phyloP scores from a whole-genome alignment of 495 filamentous ascomycete species.

The Podospora fimiseda region DNA sequence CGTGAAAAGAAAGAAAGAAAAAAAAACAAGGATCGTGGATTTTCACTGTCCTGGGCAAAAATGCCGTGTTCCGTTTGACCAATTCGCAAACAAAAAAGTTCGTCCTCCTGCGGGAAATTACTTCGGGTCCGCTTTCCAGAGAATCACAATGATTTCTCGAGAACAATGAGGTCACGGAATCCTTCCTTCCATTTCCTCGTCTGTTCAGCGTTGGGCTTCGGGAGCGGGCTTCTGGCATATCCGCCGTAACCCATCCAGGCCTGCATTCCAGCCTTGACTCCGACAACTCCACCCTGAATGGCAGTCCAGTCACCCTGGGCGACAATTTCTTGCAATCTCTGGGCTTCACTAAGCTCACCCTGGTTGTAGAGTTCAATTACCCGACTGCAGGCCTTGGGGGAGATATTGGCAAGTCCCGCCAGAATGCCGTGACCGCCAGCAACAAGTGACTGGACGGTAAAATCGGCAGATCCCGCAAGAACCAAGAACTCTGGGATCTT shows the following conservation, averaged over 20 bases:
- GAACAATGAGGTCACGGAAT: conserved; percentile 66
- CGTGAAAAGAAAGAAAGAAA: neutral
- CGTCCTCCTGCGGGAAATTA: neutral
- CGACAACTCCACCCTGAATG: conserved; percentile 80
- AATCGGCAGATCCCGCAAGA: conserved; percentile 85
- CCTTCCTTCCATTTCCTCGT: conserved; percentile 57
- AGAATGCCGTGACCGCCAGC: conserved; percentile 85
- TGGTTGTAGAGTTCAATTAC: conserved; percentile 63
- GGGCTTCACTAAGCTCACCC: conserved; percentile 66
- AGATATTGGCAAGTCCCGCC: conserved; percentile 76
- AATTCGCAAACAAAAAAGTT: neutral
- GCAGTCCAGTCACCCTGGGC: conserved; percentile 82
- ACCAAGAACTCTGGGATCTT: conserved; percentile 57
- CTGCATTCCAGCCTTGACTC: conserved; percentile 74
- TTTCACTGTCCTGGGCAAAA: neutral
- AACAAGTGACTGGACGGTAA: conserved; percentile 75
- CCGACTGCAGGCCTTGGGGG: conserved; percentile 67
- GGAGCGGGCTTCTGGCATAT: conserved; percentile 68
- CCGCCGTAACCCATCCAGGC: conserved; percentile 77
- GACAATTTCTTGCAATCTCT: conserved; percentile 70
- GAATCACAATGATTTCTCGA: conserved; percentile 49
- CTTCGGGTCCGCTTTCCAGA: neutral
- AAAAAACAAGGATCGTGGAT: neutral
- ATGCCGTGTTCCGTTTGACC: conserved; percentile 1
- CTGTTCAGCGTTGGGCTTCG: conserved; percentile 56